Conservation (phyloP, 139 green algal species). For the Picochlorum sp. region DNA sequence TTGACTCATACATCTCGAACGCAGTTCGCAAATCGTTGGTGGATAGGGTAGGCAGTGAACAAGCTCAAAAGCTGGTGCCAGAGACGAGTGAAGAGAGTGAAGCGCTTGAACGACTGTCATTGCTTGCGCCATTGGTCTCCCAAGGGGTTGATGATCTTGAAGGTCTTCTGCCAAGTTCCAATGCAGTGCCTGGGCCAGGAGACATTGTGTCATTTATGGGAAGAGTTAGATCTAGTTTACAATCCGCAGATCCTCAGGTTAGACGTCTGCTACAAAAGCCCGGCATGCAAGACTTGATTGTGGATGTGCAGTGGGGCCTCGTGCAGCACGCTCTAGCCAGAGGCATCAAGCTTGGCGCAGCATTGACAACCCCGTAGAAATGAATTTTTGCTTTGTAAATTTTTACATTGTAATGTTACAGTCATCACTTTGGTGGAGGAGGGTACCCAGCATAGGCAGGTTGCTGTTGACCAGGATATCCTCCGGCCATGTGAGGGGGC, state of each 20-base stretch:
- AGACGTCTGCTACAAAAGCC: slow-evolving; percentile 37
- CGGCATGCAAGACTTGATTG: slow-evolving; percentile 47
- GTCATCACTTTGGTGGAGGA: slow-evolving; percentile 2
- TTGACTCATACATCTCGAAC: slow-evolving; percentile 41
- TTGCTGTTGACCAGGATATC: neutral
- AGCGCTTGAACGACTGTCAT: slow-evolving; percentile 27
- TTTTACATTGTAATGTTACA: too few relatives aligned
- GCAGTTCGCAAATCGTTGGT: slow-evolving; percentile 2
- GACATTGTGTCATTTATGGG: slow-evolving; percentile 31
- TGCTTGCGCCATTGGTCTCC: slow-evolving; percentile 31
- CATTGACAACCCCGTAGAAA: neutral
- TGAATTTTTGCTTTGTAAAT: too few relatives aligned
- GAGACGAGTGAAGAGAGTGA: slow-evolving; percentile 38
- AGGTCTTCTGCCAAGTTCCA: slow-evolving; percentile 3
- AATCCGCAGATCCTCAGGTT: slow-evolving; percentile 29
- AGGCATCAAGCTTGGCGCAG: slow-evolving; percentile 54
- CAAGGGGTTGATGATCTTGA: slow-evolving; percentile 5
- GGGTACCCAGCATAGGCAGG: slow-evolving; percentile 7
- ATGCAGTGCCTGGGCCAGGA: neutral
- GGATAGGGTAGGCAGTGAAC: slow-evolving; percentile 21
- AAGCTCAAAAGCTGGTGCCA: slow-evolving; percentile 48
- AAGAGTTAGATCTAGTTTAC: slow-evolving; percentile 20
- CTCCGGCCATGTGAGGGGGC: neutral
- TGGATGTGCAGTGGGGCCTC: slow-evolving; percentile 48
- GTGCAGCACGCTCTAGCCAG: slow-evolving; percentile 52